Evolutionary conservation across 1,139 yeast species (phyloP), one percentile per base, ranked within the genome.

Genomic region (Blastobotrys buckinghamii): DNA sequence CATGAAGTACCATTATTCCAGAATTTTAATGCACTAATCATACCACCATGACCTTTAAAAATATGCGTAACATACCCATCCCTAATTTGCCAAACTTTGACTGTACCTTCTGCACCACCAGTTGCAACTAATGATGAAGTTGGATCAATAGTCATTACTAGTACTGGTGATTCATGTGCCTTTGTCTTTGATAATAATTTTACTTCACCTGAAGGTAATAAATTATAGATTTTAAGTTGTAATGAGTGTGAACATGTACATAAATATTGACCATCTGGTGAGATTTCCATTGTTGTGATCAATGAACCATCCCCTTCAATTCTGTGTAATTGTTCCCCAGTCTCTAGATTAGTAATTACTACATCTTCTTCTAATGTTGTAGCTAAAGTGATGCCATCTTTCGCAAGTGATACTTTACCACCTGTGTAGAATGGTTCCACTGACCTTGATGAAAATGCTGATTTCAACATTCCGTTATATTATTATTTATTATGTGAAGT

Each of bases 41-140:
- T 85, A n/a, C 95, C 83, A 19, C 96, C 96, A 65, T 94, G 99
- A 0, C 98, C 97, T 64, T 87, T 84, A 53, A 92, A 76, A 16
- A 88, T 82, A 67, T 92, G 98, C 0, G 98, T 92, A 1, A 84
- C 79, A 56, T 77, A 88, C 1, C 95, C 94, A 33, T 90, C 90
- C 55, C 81, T 90, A 41, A 92, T 76, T 66, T 92, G 98, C 85
- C 96, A 89, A 1, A 94, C 95, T 45, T 88, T 82, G 19, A 90
- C 85, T 37, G 81, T 78, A 45, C 98, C 97, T 64, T 94, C 98
- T 0, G 97, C 85, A 43, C 96, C 92, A 44, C 99, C 99, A 60
- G 94, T 82, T 34, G 96, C 95, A 61, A 90, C 79, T 45, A 92
- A 72, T 4, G 95, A 79, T 15, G 96, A 84, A 0, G 97, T 88